Percentiles rank a stretch among this genome's conserved stretches.
These are phyloP conservation scores for Colletotrichum karsti DNA, from an alignment of 2,329 filamentous ascomycete genomes.

Conservation along the genomic window DNA sequence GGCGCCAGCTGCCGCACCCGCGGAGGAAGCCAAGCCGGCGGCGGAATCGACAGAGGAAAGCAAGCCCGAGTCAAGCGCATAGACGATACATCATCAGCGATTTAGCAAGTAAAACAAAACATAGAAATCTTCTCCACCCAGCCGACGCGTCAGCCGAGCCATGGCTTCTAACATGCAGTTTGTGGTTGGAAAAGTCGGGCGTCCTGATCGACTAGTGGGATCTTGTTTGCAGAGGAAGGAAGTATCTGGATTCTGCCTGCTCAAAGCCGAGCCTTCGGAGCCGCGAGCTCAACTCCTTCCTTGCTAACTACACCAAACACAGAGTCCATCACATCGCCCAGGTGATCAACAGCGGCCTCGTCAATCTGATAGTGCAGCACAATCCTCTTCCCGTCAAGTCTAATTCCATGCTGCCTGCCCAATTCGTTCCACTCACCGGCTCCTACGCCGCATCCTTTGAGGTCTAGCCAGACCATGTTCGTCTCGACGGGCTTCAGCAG, in stretches of 20 bases:
- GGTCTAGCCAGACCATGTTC: conserved; percentile 79
- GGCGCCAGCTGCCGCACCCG: conserved; percentile 1
- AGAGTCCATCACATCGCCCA: conserved; percentile 2
- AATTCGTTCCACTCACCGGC: conserved; percentile 1
- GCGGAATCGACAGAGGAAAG: conserved; percentile 24
- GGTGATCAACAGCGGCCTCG: conserved; percentile 1
- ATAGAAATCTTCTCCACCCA: not conserved
- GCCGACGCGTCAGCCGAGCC: too few relatives aligned
- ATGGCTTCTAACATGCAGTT: too few relatives aligned
- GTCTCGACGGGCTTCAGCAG: conserved; percentile 73
- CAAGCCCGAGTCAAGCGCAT: conserved; percentile 24
- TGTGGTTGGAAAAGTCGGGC: too few relatives aligned
- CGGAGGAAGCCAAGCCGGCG: conserved; percentile 10
- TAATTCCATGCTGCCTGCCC: not conserved
- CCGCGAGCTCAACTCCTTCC: not conserved
- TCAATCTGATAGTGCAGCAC: conserved; percentile 23
- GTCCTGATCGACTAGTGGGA: too few relatives aligned
- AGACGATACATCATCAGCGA: not conserved
- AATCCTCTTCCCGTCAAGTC: conserved; percentile 19
- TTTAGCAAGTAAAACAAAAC: conserved; percentile 8
- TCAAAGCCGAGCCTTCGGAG: conserved; percentile 4
- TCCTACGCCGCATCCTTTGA: not conserved
- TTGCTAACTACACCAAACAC: not conserved
- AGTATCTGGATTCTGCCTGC: not conserved
- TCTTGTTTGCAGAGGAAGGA: too few relatives aligned